A percentile compares a stretch with the other conserved stretches of the same genome.
Conservation (phyloP, 2,329 filamentous ascomycete genomes). For the Sporothrix pseudoabietina region DNA sequence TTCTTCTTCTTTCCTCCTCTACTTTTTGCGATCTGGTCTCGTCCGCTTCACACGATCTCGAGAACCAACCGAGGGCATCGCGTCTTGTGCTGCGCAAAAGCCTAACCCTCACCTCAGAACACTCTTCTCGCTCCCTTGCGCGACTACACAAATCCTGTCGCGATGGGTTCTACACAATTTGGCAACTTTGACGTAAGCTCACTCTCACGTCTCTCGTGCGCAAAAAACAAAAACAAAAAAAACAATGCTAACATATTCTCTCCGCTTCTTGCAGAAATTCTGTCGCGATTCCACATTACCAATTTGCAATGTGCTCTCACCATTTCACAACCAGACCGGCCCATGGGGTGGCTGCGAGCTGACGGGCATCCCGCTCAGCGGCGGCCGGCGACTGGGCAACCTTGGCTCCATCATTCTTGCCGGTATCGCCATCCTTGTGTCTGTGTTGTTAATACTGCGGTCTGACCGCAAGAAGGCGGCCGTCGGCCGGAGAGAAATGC, state of each 20-base stretch:
- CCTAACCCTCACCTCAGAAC: neutral
- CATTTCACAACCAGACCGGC: slow-evolving; percentile 60
- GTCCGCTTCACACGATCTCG: slow-evolving; percentile 2
- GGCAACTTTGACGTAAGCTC: slow-evolving; percentile 60
- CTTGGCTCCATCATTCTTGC: slow-evolving; percentile 88
- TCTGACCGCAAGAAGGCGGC: slow-evolving; percentile 91
- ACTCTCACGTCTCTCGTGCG: neutral
- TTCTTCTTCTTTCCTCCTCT: neutral
- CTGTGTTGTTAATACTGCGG: slow-evolving; percentile 69
- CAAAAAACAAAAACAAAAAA: neutral
- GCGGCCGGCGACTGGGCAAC: slow-evolving; percentile 72
- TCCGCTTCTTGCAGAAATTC: slow-evolving; percentile 63
- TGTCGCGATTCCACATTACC: slow-evolving; percentile 82
- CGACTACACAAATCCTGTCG: slow-evolving; percentile 31
- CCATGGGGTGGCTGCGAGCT: slow-evolving; percentile 72
- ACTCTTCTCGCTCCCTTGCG: neutral
- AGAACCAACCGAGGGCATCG: neutral
- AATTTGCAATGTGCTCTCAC: slow-evolving; percentile 77
- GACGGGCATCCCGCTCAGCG: slow-evolving; percentile 71
- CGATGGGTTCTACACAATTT: slow-evolving; percentile 64
- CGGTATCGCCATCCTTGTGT: slow-evolving; percentile 71
- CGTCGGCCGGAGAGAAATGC: slow-evolving; percentile 94
- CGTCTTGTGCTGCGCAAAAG: slow-evolving; percentile 23
- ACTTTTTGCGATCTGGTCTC: slow-evolving; percentile 5
- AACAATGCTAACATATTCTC: neutral